Conservation (phyloP, 2,329 filamentous ascomycete genomes). For the Diaporthe sp. region DNA sequence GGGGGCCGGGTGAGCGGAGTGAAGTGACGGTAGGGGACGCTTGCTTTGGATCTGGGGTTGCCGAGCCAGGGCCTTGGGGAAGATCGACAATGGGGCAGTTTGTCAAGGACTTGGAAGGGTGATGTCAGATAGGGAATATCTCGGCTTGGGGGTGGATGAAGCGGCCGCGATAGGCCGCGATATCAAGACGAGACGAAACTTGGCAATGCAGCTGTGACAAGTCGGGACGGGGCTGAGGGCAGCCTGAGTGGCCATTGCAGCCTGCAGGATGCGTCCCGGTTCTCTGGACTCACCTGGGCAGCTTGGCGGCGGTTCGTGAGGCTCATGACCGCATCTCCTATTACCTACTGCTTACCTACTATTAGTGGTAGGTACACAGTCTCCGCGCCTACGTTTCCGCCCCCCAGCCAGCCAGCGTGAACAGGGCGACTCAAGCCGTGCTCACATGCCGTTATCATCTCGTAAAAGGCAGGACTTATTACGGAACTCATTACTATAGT, state of each 20-base stretch:
- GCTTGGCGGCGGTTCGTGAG: slow-evolving; percentile 31
- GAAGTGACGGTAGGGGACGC: not conserved
- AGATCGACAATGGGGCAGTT: slow-evolving; percentile 7
- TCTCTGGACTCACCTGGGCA: slow-evolving; percentile 27
- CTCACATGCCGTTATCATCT: slow-evolving; percentile 23
- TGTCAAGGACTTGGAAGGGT: slow-evolving; percentile 2
- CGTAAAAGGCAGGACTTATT: slow-evolving; percentile 15
- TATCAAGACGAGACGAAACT: slow-evolving; percentile 8
- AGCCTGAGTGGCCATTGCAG: slow-evolving; percentile 15
- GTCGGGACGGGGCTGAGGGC: slow-evolving; percentile 1
- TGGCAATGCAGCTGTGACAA: slow-evolving; percentile 21
- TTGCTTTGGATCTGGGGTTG: slow-evolving; percentile 20
- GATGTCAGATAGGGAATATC: slow-evolving; percentile 40
- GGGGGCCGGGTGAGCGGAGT: slow-evolving; percentile 23
- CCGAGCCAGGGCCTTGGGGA: not conserved
- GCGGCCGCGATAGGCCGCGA: slow-evolving; percentile 19
- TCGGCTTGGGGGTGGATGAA: slow-evolving; percentile 26
- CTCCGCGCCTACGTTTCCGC: not conserved
- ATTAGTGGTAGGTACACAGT: not conserved
- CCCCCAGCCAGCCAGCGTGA: not conserved
- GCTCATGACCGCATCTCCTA: not conserved
- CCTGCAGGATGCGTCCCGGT: slow-evolving; percentile 29
- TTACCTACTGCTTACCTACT: not conserved
- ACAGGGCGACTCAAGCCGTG: slow-evolving; percentile 21
- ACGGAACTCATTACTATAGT: slow-evolving; percentile 33